phyloP scores from a whole-genome alignment of 495 filamentous ascomycete genomes.

The Talaromyces stipitatus region DNA sequence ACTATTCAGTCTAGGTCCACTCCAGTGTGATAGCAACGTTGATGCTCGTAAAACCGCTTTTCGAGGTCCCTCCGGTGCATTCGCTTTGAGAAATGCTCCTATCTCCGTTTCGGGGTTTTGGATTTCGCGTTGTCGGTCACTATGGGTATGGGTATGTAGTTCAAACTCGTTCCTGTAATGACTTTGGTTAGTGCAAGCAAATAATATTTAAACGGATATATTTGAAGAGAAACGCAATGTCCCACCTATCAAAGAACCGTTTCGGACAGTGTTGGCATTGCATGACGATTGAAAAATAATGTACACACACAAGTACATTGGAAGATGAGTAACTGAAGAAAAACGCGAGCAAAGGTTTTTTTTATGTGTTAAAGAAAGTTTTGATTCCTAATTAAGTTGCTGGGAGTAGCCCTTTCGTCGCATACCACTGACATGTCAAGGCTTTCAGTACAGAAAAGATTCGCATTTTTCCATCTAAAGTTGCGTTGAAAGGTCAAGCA shows the following conservation, averaged over 20 bases:
- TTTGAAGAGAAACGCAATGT: not conserved
- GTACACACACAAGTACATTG: not conserved
- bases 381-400: not conserved
- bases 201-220: not conserved
- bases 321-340: not conserved
- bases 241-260: constrained; percentile 7
- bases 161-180: constrained; percentile 4
- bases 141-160: not conserved
- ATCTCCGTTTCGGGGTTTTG: not conserved
- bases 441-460: not conserved
- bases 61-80: not conserved
- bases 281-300: not conserved
- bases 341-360: not conserved
- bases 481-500: not conserved
- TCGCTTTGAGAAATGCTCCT: not conserved
- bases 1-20: not conserved
- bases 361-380: not conserved
- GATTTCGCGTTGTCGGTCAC: constrained; percentile 4
- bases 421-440: not conserved
- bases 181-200: not conserved
- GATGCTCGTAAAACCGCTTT: constrained; percentile 3
- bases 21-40: constrained; percentile 6
- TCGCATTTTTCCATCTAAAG: not conserved
- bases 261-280: constrained; percentile 7
- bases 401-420: not conserved